A percentile compares a stretch with the other conserved stretches of the same genome.
Evolutionary conservation across 768 basidiomycete genomes (phyloP).

Genomic region (Lactifluus piperatus): DNA sequence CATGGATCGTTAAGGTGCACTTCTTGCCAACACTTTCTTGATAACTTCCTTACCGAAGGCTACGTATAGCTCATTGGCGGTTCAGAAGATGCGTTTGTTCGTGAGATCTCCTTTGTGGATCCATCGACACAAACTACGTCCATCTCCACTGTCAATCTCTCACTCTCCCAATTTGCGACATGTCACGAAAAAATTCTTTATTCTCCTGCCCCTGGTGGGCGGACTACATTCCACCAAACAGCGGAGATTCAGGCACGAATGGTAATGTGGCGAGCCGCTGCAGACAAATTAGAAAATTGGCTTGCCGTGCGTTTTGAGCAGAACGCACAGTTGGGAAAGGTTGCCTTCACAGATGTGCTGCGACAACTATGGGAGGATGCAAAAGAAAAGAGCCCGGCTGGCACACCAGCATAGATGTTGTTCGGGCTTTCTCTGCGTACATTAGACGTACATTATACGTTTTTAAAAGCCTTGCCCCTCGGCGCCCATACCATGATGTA

Average conservation of each 20-base stretch:
- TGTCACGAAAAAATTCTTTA: constrained; percentile 90
- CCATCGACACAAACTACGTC: constrained; percentile 72
- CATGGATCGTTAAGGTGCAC: constrained; percentile 87
- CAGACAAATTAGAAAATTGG: constrained; percentile 79
- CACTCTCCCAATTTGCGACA: constrained; percentile 88
- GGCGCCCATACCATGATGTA: constrained; percentile 19
- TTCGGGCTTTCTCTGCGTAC: constrained; percentile 13
- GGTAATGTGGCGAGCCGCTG: constrained; percentile 71
- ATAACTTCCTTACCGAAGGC: background rate
- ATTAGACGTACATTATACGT: constrained; percentile 20
- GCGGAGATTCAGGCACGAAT: constrained; percentile 84
- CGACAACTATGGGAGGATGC: constrained; percentile 66
- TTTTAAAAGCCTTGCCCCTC: constrained; percentile 23
- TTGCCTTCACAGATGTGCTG: constrained; percentile 86
- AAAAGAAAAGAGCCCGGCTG: constrained; percentile 41
- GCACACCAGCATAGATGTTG: constrained; percentile 23
- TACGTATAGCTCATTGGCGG: constrained; percentile 71
- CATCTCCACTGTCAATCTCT: constrained; percentile 88
- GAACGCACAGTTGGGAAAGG: constrained; percentile 83
- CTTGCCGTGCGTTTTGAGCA: constrained; percentile 84
- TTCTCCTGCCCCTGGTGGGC: constrained; percentile 50
- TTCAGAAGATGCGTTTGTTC: constrained; percentile 88
- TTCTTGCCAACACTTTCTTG: background rate
- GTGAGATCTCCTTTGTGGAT: constrained; percentile 91
- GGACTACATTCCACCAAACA: constrained; percentile 79